A percentile compares a stretch with the other conserved stretches of the same genome.
These are phyloP conservation scores for Daldinia concentrica DNA, from an alignment of 495 filamentous ascomycete species.

Conservation along the genomic window DNA sequence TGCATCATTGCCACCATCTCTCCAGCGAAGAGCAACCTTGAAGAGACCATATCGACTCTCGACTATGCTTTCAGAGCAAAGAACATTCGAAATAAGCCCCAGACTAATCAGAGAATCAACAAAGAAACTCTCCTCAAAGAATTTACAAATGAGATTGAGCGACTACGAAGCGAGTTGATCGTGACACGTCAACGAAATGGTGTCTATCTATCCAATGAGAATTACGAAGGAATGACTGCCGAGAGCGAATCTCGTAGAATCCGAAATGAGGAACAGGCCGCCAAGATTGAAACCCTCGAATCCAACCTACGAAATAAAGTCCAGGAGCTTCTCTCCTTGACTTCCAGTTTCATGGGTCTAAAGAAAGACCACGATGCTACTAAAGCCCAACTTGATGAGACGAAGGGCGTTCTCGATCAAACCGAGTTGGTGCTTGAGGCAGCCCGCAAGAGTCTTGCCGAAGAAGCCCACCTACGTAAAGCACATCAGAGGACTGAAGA, in stretches of 20 bases:
- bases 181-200: constrained; percentile 93
- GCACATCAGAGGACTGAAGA: constrained; percentile 89
- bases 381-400: constrained; percentile 73
- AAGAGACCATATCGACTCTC: constrained; percentile 96
- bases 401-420: constrained; percentile 81
- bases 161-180: constrained; percentile 90
- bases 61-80: constrained; percentile 98
- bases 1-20: constrained; percentile 98
- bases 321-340: constrained; percentile 86
- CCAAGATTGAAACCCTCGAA: constrained; percentile 93
- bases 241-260: constrained; percentile 94
- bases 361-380: constrained; percentile 88
- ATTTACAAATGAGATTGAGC: constrained; percentile 93
- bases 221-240: constrained; percentile 84
- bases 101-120: constrained; percentile 87
- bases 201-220: constrained; percentile 87
- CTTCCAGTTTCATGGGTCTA: constrained; percentile 81
- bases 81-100: constrained; percentile 97
- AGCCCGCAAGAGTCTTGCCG: constrained; percentile 76
- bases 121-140: constrained; percentile 92
- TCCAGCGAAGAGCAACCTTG: constrained; percentile 90
- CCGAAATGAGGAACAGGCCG: constrained; percentile 87
- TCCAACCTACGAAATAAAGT: constrained; percentile 87
- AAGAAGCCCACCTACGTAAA: constrained; percentile 80
- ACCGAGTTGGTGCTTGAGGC: constrained; percentile 83